Base-by-base conservation (phyloP, 768 basidiomycete genomes). In the Psilocybe tampanensis region DNA sequence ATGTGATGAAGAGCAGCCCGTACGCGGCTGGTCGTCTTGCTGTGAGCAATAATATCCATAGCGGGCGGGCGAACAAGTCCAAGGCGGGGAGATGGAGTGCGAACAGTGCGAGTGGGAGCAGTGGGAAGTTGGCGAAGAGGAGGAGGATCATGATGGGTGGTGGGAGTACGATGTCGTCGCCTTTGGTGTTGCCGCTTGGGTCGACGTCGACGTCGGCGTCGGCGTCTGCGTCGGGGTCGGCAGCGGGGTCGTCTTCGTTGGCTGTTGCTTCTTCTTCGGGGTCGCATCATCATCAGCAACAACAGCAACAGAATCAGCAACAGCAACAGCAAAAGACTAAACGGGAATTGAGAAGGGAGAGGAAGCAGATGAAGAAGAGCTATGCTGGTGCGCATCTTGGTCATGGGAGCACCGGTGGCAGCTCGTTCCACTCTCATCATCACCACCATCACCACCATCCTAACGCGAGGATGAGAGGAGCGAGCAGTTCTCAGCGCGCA, bases 281-380 rank as follows among this genome's bases (percentile, higher is more conserved):
- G 9, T 43, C 50, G 11, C 60, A 50, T 43, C 74, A 73, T 26
- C 69, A 52, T 9, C 57, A 53, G 58, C 54, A 62, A 13, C 58
- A 62, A 44, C 26, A 60, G 6, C 44, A 64, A 15, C 49, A 66
- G n/a, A 67, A 76, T 8, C 69, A 76, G 39, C 66, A 76, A 8
- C 67, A 75, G 22, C 72, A 76, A 56, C 85, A 86, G 32, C 73
- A 76, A 59, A 88, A 88, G 73, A 82, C 66, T 45, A 79, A 84
- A 58, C 87, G 86, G 68, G 88, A 90, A 72, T 72, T 80, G 60
- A 77, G 84, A 62, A 76, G 83, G 65, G 88, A 91, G 74, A 84
- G 83, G 66, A 89, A 86, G 74, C 75, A 82, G 70, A 86, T 87
- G 71, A 79, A 83, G 61, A 81, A 86, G 75, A 79, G 74, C 47